phyloP scores from a whole-genome alignment of 2,329 filamentous ascomycete species.

The Ophiosphaerella korrae region DNA sequence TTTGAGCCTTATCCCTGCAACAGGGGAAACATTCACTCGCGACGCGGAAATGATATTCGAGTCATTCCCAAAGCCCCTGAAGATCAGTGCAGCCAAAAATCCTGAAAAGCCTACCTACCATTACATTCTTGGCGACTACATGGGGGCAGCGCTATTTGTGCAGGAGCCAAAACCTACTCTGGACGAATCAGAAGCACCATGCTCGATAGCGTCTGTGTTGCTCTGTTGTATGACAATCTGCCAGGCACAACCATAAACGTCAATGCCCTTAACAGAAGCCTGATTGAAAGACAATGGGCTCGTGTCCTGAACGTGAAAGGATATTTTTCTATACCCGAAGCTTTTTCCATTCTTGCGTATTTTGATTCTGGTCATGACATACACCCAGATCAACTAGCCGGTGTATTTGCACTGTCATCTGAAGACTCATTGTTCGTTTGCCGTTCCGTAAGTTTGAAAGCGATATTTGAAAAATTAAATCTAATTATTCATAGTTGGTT shows the following conservation, averaged over 20 bases:
- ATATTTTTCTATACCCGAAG: not conserved
- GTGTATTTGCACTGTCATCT: not conserved
- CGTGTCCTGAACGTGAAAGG: not conserved
- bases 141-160: not conserved
- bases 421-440: not conserved
- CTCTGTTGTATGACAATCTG: not conserved
- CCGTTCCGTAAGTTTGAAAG: not conserved
- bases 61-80: not conserved
- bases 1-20: too few species aligned
- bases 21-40: not conserved
- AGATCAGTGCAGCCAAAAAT: not conserved
- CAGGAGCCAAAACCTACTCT: not conserved
- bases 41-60: not conserved
- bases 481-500: not conserved
- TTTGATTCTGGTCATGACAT: not conserved
- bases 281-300: not conserved
- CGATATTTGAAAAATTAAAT: not conserved
- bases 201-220: not conserved
- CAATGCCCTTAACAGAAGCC: not conserved
- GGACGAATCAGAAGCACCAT: not conserved
- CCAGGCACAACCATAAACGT: not conserved
- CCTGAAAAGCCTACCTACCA: not conserved
- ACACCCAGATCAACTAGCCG: not conserved
- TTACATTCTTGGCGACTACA: not conserved
- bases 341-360: not conserved